phyloP scores from a whole-genome alignment of 495 filamentous ascomycete genomes.

The Penicillium egyptiacum region DNA sequence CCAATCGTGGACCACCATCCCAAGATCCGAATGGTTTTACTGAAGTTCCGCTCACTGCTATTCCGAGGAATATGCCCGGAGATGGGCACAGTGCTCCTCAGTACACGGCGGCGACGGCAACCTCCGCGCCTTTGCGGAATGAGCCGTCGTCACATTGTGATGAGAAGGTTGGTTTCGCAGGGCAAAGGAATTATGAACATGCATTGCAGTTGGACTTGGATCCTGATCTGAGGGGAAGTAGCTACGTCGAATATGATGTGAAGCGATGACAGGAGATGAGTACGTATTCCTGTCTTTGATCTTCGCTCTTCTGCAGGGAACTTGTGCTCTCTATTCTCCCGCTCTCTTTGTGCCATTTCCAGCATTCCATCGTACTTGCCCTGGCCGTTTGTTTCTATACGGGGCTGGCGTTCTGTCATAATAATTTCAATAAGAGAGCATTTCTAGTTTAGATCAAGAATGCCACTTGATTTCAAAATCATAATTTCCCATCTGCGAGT shows the following conservation, averaged over 20 bases:
- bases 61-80: slow-evolving; percentile 21
- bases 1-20: slow-evolving; percentile 7
- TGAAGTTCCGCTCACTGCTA: slow-evolving; percentile 35
- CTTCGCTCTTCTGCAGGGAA: slow-evolving; percentile 6
- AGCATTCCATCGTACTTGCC: slow-evolving; percentile 1
- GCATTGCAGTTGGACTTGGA: slow-evolving; percentile 28
- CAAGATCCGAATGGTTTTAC: slow-evolving; percentile 27
- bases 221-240: slow-evolving; percentile 33
- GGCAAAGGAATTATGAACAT: slow-evolving; percentile 33
- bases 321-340: background rate
- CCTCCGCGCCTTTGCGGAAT: slow-evolving; percentile 9
- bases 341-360: background rate
- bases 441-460: background rate
- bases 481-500: background rate
- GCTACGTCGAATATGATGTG: slow-evolving; percentile 42
- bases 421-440: background rate
- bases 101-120: slow-evolving; percentile 25
- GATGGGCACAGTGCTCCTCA: slow-evolving; percentile 24
- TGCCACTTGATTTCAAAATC: background rate
- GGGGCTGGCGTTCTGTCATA: background rate
- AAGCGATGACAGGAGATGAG: slow-evolving; percentile 31
- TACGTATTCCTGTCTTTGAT: slow-evolving; percentile 1
- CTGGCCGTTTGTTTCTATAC: background rate
- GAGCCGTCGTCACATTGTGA: slow-evolving; percentile 26
- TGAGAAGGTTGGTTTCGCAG: slow-evolving; percentile 50